Percentiles rank a stretch among this genome's conserved stretches.
Conservation (phyloP, 2,329 filamentous ascomycete genomes). For the Arthrobotrys sphaeroides region DNA sequence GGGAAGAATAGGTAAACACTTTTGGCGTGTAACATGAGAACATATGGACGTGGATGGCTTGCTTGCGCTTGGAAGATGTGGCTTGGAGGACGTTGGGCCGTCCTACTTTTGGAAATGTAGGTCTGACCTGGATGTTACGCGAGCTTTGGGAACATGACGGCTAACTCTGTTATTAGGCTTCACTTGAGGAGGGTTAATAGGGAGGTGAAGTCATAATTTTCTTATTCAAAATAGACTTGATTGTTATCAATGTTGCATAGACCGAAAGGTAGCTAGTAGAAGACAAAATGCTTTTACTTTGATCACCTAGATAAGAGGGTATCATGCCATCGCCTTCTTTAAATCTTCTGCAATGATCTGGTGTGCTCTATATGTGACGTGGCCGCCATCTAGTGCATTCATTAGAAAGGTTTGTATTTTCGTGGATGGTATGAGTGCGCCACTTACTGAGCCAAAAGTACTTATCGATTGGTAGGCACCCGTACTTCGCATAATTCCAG, state of each 20-base stretch:
- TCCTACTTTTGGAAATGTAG: background rate
- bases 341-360: slow-evolving; percentile 40
- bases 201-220: too few relatives aligned
- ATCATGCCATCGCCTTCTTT: slow-evolving; percentile 30
- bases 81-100: background rate
- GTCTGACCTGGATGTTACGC: background rate
- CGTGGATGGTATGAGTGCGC: background rate
- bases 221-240: too few relatives aligned
- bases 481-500: slow-evolving; percentile 43
- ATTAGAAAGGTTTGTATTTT: background rate
- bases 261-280: too few relatives aligned
- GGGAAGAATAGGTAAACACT: slow-evolving; percentile 18
- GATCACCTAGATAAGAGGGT: background rate
- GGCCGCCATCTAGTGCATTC: slow-evolving; percentile 20
- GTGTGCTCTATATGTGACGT: slow-evolving; percentile 22
- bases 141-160: background rate
- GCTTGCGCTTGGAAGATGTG: background rate
- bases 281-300: too few relatives aligned
- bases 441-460: slow-evolving; percentile 49
- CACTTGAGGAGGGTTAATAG: too few relatives aligned
- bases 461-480: slow-evolving; percentile 41
- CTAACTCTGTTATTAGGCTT: background rate
- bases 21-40: background rate
- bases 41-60: background rate
- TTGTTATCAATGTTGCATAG: too few relatives aligned